phyloP scores from a whole-genome alignment of 192 early-diverging fungal species.

The Backusella westeae region DNA sequence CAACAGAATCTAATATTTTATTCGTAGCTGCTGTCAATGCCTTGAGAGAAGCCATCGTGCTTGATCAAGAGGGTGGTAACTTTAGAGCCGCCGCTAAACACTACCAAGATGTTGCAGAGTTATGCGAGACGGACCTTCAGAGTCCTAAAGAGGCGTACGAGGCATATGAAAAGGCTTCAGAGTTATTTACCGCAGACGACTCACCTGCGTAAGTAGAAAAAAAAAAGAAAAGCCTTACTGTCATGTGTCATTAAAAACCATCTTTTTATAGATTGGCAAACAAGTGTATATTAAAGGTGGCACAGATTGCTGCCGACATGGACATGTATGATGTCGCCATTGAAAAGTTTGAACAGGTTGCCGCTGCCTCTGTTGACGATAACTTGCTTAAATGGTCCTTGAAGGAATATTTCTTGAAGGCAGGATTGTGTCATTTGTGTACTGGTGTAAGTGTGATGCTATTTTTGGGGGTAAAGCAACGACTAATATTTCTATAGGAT shows the following conservation, averaged over 20 bases:
- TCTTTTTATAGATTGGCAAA: slow-evolving; percentile 70
- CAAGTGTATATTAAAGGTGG: slow-evolving; percentile 90
- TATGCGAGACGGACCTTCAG: slow-evolving; percentile 60
- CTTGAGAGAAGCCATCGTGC: slow-evolving; percentile 73
- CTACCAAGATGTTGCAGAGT: slow-evolving; percentile 88
- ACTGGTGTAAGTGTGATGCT: slow-evolving; percentile 50
- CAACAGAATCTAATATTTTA: neutral
- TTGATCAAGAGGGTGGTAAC: slow-evolving; percentile 81
- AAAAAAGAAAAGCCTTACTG: too few relatives aligned
- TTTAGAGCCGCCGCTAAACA: slow-evolving; percentile 92
- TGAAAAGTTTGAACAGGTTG: slow-evolving; percentile 87
- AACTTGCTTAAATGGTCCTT: slow-evolving; percentile 93
- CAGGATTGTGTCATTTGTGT: slow-evolving; percentile 87
- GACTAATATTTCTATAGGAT: slow-evolving; percentile 51
- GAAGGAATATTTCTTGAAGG: slow-evolving; percentile 96
- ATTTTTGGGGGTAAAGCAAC: too few relatives aligned
- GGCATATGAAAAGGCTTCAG: slow-evolving; percentile 88
- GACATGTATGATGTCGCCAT: slow-evolving; percentile 89
- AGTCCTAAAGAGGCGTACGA: slow-evolving; percentile 83
- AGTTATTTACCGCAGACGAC: slow-evolving; percentile 93
- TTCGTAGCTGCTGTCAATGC: slow-evolving; percentile 58
- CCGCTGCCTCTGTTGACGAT: slow-evolving; percentile 80
- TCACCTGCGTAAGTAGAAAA: slow-evolving; percentile 70
- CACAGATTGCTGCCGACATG: slow-evolving; percentile 83
- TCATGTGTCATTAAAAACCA: neutral